These are phyloP conservation scores for Rhizopogon sp. DNA, from an alignment of 768 basidiomycete genomes.

Conservation along the genomic window DNA sequence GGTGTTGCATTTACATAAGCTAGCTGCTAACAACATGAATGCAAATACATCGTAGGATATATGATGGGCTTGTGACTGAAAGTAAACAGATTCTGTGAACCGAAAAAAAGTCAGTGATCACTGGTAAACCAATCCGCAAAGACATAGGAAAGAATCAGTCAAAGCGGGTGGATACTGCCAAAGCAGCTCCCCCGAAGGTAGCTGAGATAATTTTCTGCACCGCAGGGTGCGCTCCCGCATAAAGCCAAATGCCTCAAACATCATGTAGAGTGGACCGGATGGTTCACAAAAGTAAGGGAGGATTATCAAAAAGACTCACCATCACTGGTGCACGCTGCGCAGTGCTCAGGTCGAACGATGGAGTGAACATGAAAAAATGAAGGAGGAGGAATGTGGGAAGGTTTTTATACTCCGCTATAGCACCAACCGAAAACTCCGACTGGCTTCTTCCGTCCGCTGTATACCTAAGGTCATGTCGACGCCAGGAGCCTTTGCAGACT, in stretches of 20 bases:
- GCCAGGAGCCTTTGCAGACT: constrained; percentile 23
- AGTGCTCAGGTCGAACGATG: background rate
- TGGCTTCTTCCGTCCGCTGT: constrained; percentile 1
- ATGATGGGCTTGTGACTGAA: background rate
- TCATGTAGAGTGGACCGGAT: constrained; percentile 36
- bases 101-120: constrained; percentile 18
- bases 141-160: constrained; percentile 28
- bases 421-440: constrained; percentile 25
- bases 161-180: constrained; percentile 40
- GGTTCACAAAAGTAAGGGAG: background rate
- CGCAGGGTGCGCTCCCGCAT: constrained; percentile 57
- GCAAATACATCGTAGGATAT: background rate
- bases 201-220: constrained; percentile 88
- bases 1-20: too few relatives aligned
- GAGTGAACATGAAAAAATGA: constrained; percentile 7
- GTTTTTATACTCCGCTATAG: constrained; percentile 16
- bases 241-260: constrained; percentile 97
- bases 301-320: constrained; percentile 18
- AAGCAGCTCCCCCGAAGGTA: constrained; percentile 69
- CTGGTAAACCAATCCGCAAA: background rate
- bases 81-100: background rate
- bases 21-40: too few relatives aligned
- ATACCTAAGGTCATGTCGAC: constrained; percentile 28
- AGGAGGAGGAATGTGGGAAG: constrained; percentile 1
- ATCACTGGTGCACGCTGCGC: background rate